A percentile compares a stretch with the other conserved stretches of the same genome.
These are phyloP conservation scores for Chalciporus pseudorubinellus DNA, from an alignment of 768 basidiomycete species.

Conservation along the genomic window DNA sequence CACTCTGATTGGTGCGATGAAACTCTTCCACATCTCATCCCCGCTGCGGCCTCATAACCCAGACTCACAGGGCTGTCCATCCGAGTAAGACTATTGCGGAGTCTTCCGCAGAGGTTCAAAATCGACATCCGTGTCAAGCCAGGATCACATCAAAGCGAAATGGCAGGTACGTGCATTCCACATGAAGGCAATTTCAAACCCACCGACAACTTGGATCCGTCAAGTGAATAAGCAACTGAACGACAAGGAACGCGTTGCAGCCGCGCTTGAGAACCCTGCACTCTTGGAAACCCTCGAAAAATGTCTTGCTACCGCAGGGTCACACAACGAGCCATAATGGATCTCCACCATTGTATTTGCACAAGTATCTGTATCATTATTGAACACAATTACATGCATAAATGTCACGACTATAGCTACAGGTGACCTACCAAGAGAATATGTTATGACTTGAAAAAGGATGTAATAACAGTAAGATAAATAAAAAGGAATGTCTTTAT, in stretches of 20 bases:
- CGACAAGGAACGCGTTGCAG: conserved; percentile 97
- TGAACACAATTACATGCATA: background rate
- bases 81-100: conserved; percentile 83
- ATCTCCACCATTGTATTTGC: conserved; percentile 2
- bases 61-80: conserved; percentile 78
- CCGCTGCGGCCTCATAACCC: background rate
- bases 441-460: background rate
- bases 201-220: background rate
- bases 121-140: conserved; percentile 91
- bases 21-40: background rate
- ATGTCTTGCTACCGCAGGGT: conserved; percentile 47
- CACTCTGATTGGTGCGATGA: conserved; percentile 78
- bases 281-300: conserved; percentile 87
- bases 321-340: conserved; percentile 1
- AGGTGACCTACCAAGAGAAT: too few species aligned
- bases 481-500: too few species aligned
- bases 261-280: conserved; percentile 89
- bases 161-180: conserved; percentile 57
- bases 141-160: conserved; percentile 94
- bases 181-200: background rate
- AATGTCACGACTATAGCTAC: background rate
- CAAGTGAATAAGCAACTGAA: conserved; percentile 98
- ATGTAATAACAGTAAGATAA: too few species aligned
- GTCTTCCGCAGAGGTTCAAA: conserved; percentile 90
- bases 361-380: background rate